These are phyloP conservation scores for Larix kaempferi DNA, from an alignment of 75 land plant genomes.

Conservation along the genomic window DNA sequence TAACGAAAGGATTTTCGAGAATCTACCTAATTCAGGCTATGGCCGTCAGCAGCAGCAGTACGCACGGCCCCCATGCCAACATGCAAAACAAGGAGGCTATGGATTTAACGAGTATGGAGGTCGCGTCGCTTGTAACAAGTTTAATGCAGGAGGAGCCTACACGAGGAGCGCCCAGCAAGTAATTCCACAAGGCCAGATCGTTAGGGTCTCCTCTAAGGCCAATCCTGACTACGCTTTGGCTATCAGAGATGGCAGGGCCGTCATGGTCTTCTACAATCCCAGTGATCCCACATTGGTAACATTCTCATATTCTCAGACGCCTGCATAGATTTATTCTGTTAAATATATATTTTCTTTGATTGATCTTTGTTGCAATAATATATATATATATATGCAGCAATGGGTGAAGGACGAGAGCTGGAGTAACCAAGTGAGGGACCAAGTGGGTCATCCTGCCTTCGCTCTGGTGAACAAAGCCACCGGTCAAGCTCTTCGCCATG, in stretches of 20 bases:
- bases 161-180: too few species aligned
- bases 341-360: too few species aligned
- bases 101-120: too few species aligned
- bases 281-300: constrained; percentile 31
- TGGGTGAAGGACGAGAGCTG: constrained; percentile 41
- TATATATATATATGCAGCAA: constrained; percentile 20
- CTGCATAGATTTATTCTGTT: too few species aligned
- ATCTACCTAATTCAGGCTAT: too few species aligned
- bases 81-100: too few species aligned
- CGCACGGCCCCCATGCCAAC: too few species aligned
- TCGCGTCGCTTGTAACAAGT: too few species aligned
- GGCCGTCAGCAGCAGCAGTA: too few species aligned
- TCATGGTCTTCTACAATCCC: constrained; percentile 25
- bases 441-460: constrained; percentile 36
- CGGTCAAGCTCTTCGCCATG: constrained; percentile 38
- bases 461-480: constrained; percentile 40
- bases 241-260: constrained; percentile 13
- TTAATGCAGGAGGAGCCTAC: too few species aligned
- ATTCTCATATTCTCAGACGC: too few species aligned
- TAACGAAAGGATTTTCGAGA: too few species aligned
- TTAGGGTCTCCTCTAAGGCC: constrained; percentile 27
- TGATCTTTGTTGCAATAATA: neutral
- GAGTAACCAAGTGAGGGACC: constrained; percentile 28
- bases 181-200: constrained; percentile 21
- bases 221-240: constrained; percentile 33